A percentile compares a stretch with the other conserved stretches of the same genome.
These are phyloP conservation scores for Rhodotorula sp. DNA, from an alignment of 1,284 basidiomycete genomes.

Conservation along the genomic window DNA sequence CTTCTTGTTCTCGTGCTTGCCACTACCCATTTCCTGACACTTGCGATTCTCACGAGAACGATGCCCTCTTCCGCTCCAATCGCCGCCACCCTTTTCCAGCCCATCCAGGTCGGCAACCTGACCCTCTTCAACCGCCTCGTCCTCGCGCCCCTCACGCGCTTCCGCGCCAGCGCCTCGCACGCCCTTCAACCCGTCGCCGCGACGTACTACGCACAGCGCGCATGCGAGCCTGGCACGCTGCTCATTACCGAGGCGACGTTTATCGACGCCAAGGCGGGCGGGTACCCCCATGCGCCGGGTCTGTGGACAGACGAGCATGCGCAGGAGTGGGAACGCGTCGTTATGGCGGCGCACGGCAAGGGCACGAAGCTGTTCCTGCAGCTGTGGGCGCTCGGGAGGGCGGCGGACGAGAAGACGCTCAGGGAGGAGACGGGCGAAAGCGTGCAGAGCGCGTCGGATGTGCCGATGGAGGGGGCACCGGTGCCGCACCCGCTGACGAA, in stretches of 20 bases:
- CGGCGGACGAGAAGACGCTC: slow-evolving; percentile 49
- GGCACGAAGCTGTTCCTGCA: slow-evolving; percentile 58
- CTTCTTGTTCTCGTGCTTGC: not conserved
- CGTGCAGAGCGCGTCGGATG: slow-evolving; percentile 53
- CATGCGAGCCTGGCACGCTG: slow-evolving; percentile 55
- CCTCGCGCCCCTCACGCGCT: slow-evolving; percentile 58
- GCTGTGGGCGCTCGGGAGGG: slow-evolving; percentile 59
- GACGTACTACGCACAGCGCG: slow-evolving; percentile 58
- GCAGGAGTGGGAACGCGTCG: slow-evolving; percentile 57
- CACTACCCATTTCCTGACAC: too few relatives aligned
- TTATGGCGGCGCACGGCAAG: slow-evolving; percentile 55
- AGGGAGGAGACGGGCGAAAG: slow-evolving; percentile 44
- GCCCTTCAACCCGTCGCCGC: slow-evolving; percentile 21
- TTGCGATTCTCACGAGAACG: not conserved
- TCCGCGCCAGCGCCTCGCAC: slow-evolving; percentile 47
- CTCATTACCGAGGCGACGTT: slow-evolving; percentile 59
- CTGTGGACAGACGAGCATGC: slow-evolving; percentile 58
- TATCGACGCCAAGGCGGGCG: slow-evolving; percentile 48
- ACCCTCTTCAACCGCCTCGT: slow-evolving; percentile 57
- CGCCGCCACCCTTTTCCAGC: slow-evolving; percentile 19
- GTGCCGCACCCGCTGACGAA: slow-evolving; percentile 43
- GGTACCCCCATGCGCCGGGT: slow-evolving; percentile 49
- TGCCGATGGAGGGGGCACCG: slow-evolving; percentile 54
- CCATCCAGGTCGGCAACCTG: slow-evolving; percentile 55
- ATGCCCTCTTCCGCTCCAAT: not conserved